Conservation (phyloP, 2,329 filamentous ascomycete genomes). For the Trichothecium roseum region DNA sequence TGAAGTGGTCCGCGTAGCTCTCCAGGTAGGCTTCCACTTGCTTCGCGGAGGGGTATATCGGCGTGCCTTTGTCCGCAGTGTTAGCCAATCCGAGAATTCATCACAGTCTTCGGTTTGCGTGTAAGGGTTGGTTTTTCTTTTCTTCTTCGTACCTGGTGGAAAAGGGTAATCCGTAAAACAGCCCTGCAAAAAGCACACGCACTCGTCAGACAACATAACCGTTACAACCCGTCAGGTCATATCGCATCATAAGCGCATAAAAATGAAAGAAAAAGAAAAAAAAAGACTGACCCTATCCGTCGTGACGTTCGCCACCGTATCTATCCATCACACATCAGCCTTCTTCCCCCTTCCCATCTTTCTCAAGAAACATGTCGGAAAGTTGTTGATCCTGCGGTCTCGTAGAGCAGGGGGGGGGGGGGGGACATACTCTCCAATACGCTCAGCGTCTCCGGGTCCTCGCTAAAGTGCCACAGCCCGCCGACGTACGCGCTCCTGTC, state of each 20-base stretch:
- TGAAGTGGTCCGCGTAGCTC: constrained; percentile 21
- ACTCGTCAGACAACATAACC: too few relatives aligned
- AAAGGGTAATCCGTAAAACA: constrained; percentile 26
- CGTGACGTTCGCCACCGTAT: constrained; percentile 17
- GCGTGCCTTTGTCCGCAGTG: not conserved
- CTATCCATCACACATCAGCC: constrained; percentile 2
- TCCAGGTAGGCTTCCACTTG: constrained; percentile 21
- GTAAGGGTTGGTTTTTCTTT: too few relatives aligned
- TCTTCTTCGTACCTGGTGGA: constrained; percentile 12
- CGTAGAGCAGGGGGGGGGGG: too few relatives aligned
- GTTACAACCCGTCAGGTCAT: too few relatives aligned
- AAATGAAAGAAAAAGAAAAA: too few relatives aligned
- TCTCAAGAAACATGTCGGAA: not conserved
- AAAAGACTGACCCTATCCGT: constrained; percentile 7
- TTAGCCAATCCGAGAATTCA: too few relatives aligned
- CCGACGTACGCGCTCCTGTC: constrained; percentile 23
- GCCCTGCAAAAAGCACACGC: constrained; percentile 15
- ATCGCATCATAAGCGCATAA: too few relatives aligned
- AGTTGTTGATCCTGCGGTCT: too few relatives aligned
- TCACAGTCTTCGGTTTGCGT: too few relatives aligned
- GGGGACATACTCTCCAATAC: constrained; percentile 15
- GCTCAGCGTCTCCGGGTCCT: constrained; percentile 27
- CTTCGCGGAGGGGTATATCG: constrained; percentile 9
- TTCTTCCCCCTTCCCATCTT: not conserved
- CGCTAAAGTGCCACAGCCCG: constrained; percentile 31